Percentiles rank a stretch among this genome's conserved stretches.
Conservation (phyloP, 805 yeast genomes). For the Lipomyces lipofer region DNA sequence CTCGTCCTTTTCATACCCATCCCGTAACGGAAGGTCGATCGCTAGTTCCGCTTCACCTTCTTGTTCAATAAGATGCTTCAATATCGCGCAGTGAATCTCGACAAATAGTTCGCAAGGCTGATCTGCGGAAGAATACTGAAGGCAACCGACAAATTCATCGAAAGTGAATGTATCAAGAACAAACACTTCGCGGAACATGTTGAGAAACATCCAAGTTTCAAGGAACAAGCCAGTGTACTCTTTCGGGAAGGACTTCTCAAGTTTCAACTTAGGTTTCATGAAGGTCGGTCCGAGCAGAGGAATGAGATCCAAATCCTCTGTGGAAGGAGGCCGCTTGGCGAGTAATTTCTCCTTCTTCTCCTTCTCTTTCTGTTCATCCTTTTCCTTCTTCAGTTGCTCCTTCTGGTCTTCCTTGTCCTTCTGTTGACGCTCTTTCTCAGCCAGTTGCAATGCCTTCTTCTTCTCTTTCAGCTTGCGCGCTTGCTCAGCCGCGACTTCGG, state of each 20-base stretch:
- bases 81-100: slow-evolving; percentile 30
- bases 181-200: slow-evolving; percentile 65
- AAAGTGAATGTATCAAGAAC: slow-evolving; percentile 72
- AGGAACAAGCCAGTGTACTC: slow-evolving; percentile 40
- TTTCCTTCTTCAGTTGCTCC: slow-evolving; percentile 11
- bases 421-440: slow-evolving; percentile 15
- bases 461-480: slow-evolving; percentile 22
- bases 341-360: slow-evolving; percentile 14
- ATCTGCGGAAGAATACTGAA: slow-evolving; percentile 33
- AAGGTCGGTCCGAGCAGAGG: slow-evolving; percentile 21
- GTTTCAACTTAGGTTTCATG: slow-evolving; percentile 30
- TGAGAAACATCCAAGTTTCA: slow-evolving; percentile 74
- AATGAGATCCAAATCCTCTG: slow-evolving; percentile 33
- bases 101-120: slow-evolving; percentile 31
- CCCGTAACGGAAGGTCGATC: slow-evolving; percentile 15
- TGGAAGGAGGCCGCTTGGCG: slow-evolving; percentile 19
- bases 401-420: slow-evolving; percentile 15
- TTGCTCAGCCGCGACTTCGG: slow-evolving; percentile 21
- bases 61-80: slow-evolving; percentile 26
- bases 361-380: slow-evolving; percentile 4
- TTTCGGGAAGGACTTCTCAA: slow-evolving; percentile 20
- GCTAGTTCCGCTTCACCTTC: slow-evolving; percentile 16
- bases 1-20: neutral
- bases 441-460: slow-evolving; percentile 9
- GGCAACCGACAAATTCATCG: slow-evolving; percentile 68